Evolutionary conservation across 1,284 basidiomycete genomes (phyloP), one percentile per base, ranked within the genome.

Genomic region (Boletus semigastroideus): DNA sequence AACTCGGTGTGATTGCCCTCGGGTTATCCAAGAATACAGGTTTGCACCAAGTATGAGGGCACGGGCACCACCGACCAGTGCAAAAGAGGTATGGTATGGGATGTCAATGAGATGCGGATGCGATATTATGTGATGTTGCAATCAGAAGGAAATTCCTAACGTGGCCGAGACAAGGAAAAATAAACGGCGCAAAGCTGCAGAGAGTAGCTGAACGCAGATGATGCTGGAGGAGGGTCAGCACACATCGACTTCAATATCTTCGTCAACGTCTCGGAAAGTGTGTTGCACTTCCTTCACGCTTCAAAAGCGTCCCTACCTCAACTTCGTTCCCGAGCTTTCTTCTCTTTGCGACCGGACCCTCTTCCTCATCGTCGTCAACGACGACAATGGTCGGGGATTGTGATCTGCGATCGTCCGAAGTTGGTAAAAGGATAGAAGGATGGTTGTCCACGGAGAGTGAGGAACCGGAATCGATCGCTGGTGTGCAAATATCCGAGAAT

Each of bases 331-430:
- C 54, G 20, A 77, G 56, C 45, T 67, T 71, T 59, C 83, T 74
- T 60, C 77, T 78, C 71, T 87, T 87, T 47, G 70, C 59, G 17
- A 72, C 74, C 44, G 79, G 83, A 27, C 74, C 76, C 20, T 80
- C 78, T 30, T 78, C 79, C 20, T 79, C 56, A 51, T 72, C 82
- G 33, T 83, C 82, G 53, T 85, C 83, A 47, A 83, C 80, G 37
- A 83, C 74, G 30, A 83, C 67, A 48, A 83, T 74, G 42, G 75
- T 75, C 42, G 73, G 74, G 38, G 70, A 77, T 25, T 73, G 72
- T 39, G 70, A 59, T 53, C 74, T 66, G 44, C 62, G 59, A 42
- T 59, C 36, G 41, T 60, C 60, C 46, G 42, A 25, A 46, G 68
- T 59, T 60, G 70, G 65, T 19, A 65, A 54, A 43, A 67, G 64